Conservation (phyloP, 306 rosid species). For the Inga oerstediana region DNA sequence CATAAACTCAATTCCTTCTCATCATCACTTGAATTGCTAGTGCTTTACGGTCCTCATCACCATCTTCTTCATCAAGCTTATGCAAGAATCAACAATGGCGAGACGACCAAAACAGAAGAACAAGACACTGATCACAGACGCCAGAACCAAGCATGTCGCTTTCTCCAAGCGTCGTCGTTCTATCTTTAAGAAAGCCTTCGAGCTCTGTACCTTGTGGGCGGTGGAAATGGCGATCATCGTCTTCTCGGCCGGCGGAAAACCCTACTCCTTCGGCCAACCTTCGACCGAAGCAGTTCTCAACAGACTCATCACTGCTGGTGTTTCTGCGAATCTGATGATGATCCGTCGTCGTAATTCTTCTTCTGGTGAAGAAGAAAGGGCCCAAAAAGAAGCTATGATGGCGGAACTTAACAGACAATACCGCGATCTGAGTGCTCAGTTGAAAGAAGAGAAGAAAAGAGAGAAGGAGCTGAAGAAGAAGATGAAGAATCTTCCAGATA, state of each 20-base stretch:
- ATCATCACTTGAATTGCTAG: not conserved
- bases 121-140: not conserved
- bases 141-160: not conserved
- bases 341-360: not conserved
- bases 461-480: not conserved
- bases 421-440: not conserved
- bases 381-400: not conserved
- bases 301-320: not conserved
- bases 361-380: not conserved
- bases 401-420: not conserved
- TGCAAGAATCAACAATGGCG: not conserved
- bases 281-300: not conserved
- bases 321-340: not conserved
- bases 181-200: not conserved
- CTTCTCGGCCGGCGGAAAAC: not conserved
- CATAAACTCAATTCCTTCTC: not conserved
- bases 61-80: not conserved
- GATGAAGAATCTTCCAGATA: not conserved
- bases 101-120: not conserved
- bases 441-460: not conserved
- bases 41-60: too few relatives aligned
- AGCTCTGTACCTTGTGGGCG: not conserved
- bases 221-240: not conserved
- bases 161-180: not conserved
- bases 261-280: not conserved